Conservation (phyloP, 192 early-diverging fungal species). For the Umbelopsis ramanniana region DNA sequence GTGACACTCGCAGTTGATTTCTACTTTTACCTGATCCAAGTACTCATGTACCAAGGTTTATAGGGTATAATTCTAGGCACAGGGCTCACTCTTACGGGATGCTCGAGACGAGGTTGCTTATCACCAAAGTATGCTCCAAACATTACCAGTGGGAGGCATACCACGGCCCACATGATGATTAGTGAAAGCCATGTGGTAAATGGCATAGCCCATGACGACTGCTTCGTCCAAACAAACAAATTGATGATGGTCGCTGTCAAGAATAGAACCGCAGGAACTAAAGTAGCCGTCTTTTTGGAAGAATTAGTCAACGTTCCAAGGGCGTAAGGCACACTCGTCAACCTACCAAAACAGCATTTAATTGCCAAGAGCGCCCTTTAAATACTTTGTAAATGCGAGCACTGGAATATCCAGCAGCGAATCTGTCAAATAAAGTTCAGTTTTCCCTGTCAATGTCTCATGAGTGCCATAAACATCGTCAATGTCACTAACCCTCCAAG, state of each 20-base stretch:
- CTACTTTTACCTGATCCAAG: slow-evolving; percentile 49
- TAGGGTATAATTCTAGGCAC: slow-evolving; percentile 93
- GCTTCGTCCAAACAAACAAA: slow-evolving; percentile 82
- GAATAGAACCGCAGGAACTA: slow-evolving; percentile 66
- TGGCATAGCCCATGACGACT: slow-evolving; percentile 90
- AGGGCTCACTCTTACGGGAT: slow-evolving; percentile 88
- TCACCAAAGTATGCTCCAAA: slow-evolving; percentile 86
- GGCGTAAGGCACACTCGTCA: not conserved
- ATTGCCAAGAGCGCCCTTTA: slow-evolving; percentile 69
- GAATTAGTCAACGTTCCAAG: not conserved
- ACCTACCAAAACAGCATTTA: slow-evolving; percentile 61
- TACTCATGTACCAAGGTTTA: slow-evolving; percentile 71
- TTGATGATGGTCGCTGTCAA: slow-evolving; percentile 73
- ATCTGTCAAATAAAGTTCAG: not conserved
- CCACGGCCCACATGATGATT: slow-evolving; percentile 77
- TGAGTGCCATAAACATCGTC: no score
- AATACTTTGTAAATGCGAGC: slow-evolving; percentile 74
- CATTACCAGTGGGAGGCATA: slow-evolving; percentile 80
- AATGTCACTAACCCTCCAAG: slow-evolving; percentile 44
- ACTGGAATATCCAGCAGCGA: slow-evolving; percentile 69
- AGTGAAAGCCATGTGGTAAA: slow-evolving; percentile 86
- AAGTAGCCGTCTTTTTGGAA: slow-evolving; percentile 48
- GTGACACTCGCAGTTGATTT: not conserved
- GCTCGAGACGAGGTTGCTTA: slow-evolving; percentile 49
- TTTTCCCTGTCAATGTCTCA: no score